phyloP scores from a whole-genome alignment of 176 grass and related monocot genomes.

The maize (Zea mays) region DNA sequence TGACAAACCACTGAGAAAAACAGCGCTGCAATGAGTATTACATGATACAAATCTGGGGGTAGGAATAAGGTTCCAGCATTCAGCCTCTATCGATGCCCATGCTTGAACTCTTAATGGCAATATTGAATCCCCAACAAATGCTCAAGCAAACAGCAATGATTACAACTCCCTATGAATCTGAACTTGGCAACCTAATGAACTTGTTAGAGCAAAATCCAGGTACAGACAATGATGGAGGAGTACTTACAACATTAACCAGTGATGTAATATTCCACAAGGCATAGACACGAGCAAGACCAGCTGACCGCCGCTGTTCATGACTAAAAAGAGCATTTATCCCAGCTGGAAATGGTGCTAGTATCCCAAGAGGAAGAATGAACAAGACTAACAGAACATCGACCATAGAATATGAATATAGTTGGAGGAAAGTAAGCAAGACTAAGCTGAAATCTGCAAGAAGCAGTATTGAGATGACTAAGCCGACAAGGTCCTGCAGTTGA shows the following conservation, averaged over 20 bases:
- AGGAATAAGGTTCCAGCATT: background rate
- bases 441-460: constrained; percentile 96
- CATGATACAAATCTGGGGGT: constrained; percentile 24
- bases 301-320: constrained; percentile 85
- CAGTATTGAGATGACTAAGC: constrained; percentile 84
- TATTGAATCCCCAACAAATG: constrained; percentile 6
- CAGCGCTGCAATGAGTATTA: constrained; percentile 12
- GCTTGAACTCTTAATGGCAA: background rate
- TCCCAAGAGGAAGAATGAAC: constrained; percentile 94
- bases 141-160: background rate
- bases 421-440: constrained; percentile 92
- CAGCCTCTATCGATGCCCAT: background rate
- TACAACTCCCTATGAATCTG: constrained; percentile 2
- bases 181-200: constrained; percentile 4
- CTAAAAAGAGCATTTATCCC: constrained; percentile 99
- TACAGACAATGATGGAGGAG: constrained; percentile 27
- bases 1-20: constrained; percentile 11
- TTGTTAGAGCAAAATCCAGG: background rate
- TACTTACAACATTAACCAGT: constrained; percentile 96
- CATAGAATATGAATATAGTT: constrained; percentile 94
- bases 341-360: constrained; percentile 92
- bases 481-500: constrained; percentile 86
- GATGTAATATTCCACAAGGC: constrained; percentile 97
- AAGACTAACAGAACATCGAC: constrained; percentile 80
- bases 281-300: constrained; percentile 93